Evolutionary conservation across 371 early-diverging fungal species (phyloP).

Genomic region (Dichotomocladium elegans): DNA sequence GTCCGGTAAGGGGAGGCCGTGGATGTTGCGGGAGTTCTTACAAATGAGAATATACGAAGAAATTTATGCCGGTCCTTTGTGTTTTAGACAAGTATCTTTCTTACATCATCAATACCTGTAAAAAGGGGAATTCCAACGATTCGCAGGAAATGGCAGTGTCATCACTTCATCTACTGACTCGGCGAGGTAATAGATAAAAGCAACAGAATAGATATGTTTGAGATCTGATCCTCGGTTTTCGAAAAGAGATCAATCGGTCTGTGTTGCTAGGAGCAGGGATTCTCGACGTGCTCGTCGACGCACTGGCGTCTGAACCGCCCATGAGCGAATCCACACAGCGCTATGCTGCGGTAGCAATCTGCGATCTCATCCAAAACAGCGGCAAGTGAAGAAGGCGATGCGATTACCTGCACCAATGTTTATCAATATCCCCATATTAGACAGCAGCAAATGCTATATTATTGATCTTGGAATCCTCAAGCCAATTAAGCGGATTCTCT

Average conservation of each 20-base stretch:
- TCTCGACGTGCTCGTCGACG: conserved; percentile 56
- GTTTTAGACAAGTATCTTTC: conserved; percentile 39
- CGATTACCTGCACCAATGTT: neutral
- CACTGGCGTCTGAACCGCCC: conserved; percentile 45
- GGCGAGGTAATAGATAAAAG: conserved; percentile 45
- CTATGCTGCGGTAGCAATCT: conserved; percentile 69
- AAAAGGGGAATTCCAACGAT: conserved; percentile 41
- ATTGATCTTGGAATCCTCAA: conserved; percentile 62
- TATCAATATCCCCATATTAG: too few relatives aligned
- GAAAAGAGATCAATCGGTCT: conserved; percentile 56
- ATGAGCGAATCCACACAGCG: conserved; percentile 61
- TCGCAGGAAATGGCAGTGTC: conserved; percentile 57
- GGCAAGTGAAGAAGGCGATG: too few relatives aligned
- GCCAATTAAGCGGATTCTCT: conserved; percentile 56
- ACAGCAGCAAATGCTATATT: conserved; percentile 48
- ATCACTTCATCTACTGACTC: conserved; percentile 66
- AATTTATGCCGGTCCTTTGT: neutral
- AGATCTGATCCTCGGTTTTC: neutral
- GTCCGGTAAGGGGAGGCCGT: conserved; percentile 36
- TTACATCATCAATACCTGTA: conserved; percentile 47
- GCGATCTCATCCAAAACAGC: conserved; percentile 62
- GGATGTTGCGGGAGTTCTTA: neutral
- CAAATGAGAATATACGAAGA: too few relatives aligned
- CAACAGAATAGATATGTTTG: neutral
- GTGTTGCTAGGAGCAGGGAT: conserved; percentile 58